phyloP scores from a whole-genome alignment of 306 rosid genomes.

The Ormosia semicastrata region DNA sequence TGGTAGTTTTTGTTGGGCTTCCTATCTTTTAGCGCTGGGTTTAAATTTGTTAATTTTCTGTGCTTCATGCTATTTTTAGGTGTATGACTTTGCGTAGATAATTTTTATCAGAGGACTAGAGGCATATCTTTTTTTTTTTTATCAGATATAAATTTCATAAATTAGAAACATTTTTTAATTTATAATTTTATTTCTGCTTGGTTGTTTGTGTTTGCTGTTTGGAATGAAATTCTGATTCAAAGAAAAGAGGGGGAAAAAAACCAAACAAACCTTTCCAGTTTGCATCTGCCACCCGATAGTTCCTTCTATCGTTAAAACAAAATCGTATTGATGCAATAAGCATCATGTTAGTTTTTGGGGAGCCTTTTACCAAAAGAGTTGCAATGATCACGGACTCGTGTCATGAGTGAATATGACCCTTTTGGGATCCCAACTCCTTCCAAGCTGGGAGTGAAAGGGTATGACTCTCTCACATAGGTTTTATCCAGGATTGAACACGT shows the following conservation, averaged over 20 bases:
- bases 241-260: neutral
- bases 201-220: neutral
- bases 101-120: neutral
- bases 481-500: too few species aligned
- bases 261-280: neutral
- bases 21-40: constrained; percentile 6
- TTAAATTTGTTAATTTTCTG: neutral
- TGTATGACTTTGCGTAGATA: neutral
- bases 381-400: too few species aligned
- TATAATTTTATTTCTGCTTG: neutral
- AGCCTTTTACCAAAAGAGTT: too few species aligned
- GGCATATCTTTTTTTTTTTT: neutral
- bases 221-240: neutral
- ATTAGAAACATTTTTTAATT: neutral
- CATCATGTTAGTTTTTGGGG: neutral
- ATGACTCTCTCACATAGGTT: too few species aligned
- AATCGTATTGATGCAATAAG: neutral
- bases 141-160: neutral
- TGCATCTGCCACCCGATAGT: neutral
- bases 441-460: too few species aligned
- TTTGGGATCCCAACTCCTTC: too few species aligned
- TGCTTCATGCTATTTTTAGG: neutral
- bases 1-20: constrained; percentile 8
- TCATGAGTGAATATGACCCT: too few species aligned
- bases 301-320: neutral